phyloP scores from a whole-genome alignment of 352 stramenopile species.

The Phytopythium chamaehyphon region DNA sequence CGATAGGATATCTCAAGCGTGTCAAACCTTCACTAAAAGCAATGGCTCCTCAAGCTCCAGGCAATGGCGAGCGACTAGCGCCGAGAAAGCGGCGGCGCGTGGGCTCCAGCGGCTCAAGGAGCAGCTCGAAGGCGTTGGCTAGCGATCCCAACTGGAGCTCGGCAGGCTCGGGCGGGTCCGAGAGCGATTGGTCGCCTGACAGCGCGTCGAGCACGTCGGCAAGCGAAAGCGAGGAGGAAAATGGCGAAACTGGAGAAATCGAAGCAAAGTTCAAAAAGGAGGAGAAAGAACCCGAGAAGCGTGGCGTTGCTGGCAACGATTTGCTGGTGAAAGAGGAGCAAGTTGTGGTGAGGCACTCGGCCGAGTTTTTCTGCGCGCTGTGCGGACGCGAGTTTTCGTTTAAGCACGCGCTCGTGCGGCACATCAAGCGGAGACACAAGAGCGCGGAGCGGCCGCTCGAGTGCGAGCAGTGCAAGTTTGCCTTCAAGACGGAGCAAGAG shows the following conservation, averaged over 20 bases:
- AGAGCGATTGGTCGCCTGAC: conserved; percentile 1
- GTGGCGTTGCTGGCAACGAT: background rate
- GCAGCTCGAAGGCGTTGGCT: no score
- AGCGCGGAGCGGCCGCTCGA: conserved; percentile 71
- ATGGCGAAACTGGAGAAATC: background rate
- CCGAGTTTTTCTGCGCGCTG: conserved; percentile 40
- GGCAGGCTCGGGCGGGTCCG: background rate
- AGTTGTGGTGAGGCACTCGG: background rate
- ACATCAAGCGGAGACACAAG: conserved; percentile 38
- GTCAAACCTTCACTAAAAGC: background rate
- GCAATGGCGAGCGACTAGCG: background rate
- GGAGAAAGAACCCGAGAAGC: background rate
- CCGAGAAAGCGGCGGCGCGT: conserved; percentile 1
- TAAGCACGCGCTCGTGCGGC: conserved; percentile 58
- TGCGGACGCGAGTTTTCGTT: conserved; percentile 58
- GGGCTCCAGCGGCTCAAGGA: background rate
- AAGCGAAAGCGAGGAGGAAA: background rate
- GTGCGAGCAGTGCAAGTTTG: conserved; percentile 48
- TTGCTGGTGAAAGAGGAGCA: background rate
- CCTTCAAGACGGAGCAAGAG: conserved; percentile 27
- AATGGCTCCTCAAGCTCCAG: background rate
- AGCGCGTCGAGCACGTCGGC: background rate
- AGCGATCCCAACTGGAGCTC: background rate
- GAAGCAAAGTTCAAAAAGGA: background rate
- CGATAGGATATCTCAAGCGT: background rate